Evolutionary conservation across 2,329 filamentous ascomycete genomes (phyloP).

Genomic region (Zymoseptoria tritici): DNA sequence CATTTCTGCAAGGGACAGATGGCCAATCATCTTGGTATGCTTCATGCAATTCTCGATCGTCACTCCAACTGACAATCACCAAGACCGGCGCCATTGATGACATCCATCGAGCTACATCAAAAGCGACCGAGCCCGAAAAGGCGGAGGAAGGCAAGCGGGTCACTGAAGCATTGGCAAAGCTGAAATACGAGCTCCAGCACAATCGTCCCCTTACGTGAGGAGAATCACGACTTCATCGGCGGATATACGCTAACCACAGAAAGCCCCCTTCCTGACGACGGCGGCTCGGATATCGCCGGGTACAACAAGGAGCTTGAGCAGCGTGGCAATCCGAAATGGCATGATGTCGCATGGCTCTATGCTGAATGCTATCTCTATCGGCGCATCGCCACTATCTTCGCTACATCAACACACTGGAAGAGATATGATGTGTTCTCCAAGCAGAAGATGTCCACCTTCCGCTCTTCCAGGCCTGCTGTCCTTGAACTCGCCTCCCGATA

Average conservation of each 20-base stretch:
- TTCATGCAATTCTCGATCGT: not conserved
- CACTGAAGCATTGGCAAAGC: conserved; percentile 64
- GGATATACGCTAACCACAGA: no score
- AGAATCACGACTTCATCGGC: no score
- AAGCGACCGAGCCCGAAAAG: conserved; percentile 55
- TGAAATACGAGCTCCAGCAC: conserved; percentile 96
- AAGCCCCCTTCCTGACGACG: conserved; percentile 73
- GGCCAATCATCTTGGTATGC: conserved; percentile 84
- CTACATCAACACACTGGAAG: conserved; percentile 73
- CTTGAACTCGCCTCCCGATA: conserved; percentile 75
- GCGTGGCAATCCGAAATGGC: conserved; percentile 70
- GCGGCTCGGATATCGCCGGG: conserved; percentile 61
- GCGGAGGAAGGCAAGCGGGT: conserved; percentile 78
- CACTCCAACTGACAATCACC: conserved; percentile 2
- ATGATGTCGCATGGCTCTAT: conserved; percentile 80
- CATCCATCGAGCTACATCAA: conserved; percentile 66
- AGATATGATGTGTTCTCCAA: conserved; percentile 80
- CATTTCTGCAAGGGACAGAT: conserved; percentile 75
- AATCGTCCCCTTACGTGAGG: conserved; percentile 70
- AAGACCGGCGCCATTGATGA: conserved; percentile 92
- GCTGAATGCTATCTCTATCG: conserved; percentile 91
- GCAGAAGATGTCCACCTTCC: conserved; percentile 88
- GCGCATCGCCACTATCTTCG: conserved; percentile 74
- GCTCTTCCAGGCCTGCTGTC: conserved; percentile 79
- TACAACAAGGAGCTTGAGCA: conserved; percentile 83